Evolutionary conservation across 2,329 filamentous ascomycete species (phyloP), one percentile per base, ranked within the genome.

Genomic region (Clarireedia paspali): DNA sequence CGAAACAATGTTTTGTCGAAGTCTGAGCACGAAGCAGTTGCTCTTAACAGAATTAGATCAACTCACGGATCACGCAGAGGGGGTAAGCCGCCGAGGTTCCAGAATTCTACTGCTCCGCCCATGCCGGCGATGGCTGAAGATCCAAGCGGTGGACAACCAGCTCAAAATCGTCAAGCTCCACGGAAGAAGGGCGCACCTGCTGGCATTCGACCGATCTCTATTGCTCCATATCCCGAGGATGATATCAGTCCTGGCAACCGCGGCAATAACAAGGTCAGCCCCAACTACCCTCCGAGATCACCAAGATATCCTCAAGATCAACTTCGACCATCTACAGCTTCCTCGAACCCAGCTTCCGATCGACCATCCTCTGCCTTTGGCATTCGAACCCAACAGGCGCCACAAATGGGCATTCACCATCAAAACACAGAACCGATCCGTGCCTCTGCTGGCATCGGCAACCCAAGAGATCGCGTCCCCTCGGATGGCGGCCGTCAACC

Each of bases 1-100:
- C 84, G 89, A 64, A 87, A 89, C 55, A 89, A 89, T 71, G 88
- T 88, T 3, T 77, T 97, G 47, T 95, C 90, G 2, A 91, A 91
- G 73, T 82, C 86, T 63, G 94, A 97, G 66, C 94, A 99, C 69
- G 92, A 97, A 71, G 89, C 91, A 55, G 86, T 95, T 44, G 91
- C 94, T 0, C 83, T 99, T 62, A 87, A 83, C 50, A 83, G 88
- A 53, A 97, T 99, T 75, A 95, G 88, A 71, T 90, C 84, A 3
- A 83, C 87, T 62, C 83, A 90, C 65, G 87, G 85, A 15, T 88
- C 86, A 15, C 82, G 85, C 66, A 75, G 81, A 50, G 83, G 83
- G 34, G 75, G 77, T 64, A 74, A 82, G 53, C 83, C 82, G 0
- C 81, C 84, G 38, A 75, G 82, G 44, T 82, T 85, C 68, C 76